These are phyloP conservation scores for Fusarium sp. DNA, from an alignment of 2,329 filamentous ascomycete species.

Conservation along the genomic window DNA sequence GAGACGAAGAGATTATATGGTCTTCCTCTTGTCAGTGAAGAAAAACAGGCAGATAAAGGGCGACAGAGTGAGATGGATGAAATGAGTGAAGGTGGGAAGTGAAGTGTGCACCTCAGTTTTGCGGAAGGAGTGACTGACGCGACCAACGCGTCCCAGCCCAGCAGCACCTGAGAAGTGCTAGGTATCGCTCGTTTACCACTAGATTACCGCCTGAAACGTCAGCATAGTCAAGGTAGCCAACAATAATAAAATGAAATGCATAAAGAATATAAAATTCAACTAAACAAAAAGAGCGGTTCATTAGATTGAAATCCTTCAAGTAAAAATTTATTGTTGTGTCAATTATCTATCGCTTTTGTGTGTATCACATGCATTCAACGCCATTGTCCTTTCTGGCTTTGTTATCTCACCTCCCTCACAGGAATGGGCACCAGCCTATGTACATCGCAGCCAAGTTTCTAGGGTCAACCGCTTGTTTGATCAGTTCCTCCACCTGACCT, in stretches of 20 bases:
- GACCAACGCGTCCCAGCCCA: slow-evolving; percentile 41
- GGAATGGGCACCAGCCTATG: slow-evolving; percentile 85
- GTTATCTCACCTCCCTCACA: slow-evolving; percentile 46
- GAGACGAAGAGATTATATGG: slow-evolving; percentile 5
- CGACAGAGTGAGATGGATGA: slow-evolving; percentile 30
- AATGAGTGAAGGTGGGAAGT: slow-evolving; percentile 30
- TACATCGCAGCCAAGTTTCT: slow-evolving; percentile 92
- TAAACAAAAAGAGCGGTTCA: not conserved
- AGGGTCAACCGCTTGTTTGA: slow-evolving; percentile 85
- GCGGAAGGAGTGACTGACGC: slow-evolving; percentile 34
- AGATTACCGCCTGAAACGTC: slow-evolving; percentile 14
- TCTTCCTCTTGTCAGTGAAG: slow-evolving; percentile 14
- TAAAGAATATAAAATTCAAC: not conserved
- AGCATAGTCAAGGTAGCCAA: slow-evolving; percentile 3
- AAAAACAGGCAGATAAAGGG: slow-evolving; percentile 31
- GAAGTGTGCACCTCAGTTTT: slow-evolving; percentile 23
- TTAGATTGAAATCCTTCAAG: not conserved
- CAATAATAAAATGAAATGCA: not conserved
- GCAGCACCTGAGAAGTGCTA: slow-evolving; percentile 26
- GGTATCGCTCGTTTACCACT: slow-evolving; percentile 2
- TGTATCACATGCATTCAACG: not conserved
- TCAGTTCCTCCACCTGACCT: slow-evolving; percentile 96
- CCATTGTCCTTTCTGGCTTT: not conserved
- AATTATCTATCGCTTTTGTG: not conserved
- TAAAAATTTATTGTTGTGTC: not conserved